A percentile compares a stretch with the other conserved stretches of the same genome.
Conservation (phyloP, 2,329 filamentous ascomycete species). For the Epichloe festucae region DNA sequence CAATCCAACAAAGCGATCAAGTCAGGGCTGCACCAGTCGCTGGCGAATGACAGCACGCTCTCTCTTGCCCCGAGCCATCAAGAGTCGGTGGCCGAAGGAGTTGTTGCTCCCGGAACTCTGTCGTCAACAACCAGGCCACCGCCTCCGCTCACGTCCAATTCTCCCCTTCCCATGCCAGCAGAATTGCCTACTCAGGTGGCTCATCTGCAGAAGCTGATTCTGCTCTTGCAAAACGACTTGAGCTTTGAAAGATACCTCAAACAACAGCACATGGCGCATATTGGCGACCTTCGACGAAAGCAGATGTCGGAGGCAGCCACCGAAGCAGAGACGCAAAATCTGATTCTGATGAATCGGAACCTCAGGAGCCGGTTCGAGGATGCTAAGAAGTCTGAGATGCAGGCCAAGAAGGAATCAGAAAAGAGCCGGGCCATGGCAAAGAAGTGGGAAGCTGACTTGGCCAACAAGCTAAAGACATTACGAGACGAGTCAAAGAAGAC, state of each 20-base stretch:
- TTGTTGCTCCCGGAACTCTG: slow-evolving; percentile 13
- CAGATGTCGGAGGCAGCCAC: slow-evolving; percentile 65
- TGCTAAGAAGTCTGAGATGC: slow-evolving; percentile 55
- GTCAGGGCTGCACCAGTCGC: slow-evolving; percentile 39
- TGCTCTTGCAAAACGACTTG: slow-evolving; percentile 65
- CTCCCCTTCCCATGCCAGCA: slow-evolving; percentile 19
- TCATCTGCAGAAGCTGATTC: slow-evolving; percentile 59
- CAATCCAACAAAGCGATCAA: slow-evolving; percentile 46
- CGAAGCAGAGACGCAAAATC: slow-evolving; percentile 70
- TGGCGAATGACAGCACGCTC: slow-evolving; percentile 45
- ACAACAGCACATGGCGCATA: slow-evolving; percentile 69
- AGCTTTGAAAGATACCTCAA: slow-evolving; percentile 77
- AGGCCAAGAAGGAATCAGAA: slow-evolving; percentile 59
- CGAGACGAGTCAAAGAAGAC: slow-evolving; percentile 60
- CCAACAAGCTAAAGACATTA: slow-evolving; percentile 49
- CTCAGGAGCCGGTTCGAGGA: slow-evolving; percentile 62
- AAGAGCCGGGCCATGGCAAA: slow-evolving; percentile 60
- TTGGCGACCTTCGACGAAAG: slow-evolving; percentile 62
- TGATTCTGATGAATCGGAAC: slow-evolving; percentile 63
- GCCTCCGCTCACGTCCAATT: slow-evolving; percentile 15
- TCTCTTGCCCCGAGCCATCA: slow-evolving; percentile 40
- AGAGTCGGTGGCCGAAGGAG: slow-evolving; percentile 30
- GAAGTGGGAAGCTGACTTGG: slow-evolving; percentile 65
- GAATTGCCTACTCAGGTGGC: slow-evolving; percentile 29
- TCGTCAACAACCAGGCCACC: slow-evolving; percentile 9